Percentiles rank a stretch among this genome's conserved stretches.
These are phyloP conservation scores for Lactarius pseudohatsudake DNA, from an alignment of 768 basidiomycete genomes.

Conservation along the genomic window DNA sequence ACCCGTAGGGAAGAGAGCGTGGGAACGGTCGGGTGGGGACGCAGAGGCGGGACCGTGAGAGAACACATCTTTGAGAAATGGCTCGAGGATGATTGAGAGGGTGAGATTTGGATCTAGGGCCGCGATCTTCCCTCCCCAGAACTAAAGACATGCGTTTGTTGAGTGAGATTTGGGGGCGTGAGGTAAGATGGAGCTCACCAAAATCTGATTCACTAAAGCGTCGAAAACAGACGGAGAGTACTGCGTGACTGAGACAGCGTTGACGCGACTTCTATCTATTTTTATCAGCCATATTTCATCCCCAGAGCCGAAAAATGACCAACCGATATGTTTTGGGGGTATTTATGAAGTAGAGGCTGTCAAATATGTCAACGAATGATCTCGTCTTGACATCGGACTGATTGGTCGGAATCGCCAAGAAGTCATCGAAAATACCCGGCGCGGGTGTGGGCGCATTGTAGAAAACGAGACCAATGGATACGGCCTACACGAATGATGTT, in stretches of 20 bases:
- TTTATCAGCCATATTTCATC: neutral
- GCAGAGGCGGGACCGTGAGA: neutral
- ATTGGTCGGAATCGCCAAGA: constrained; percentile 22
- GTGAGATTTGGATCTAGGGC: neutral
- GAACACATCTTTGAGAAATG: neutral
- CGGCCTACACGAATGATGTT: neutral
- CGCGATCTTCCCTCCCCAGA: neutral
- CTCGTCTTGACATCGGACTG: constrained; percentile 3
- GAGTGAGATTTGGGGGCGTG: neutral
- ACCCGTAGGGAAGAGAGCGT: neutral
- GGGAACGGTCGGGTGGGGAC: neutral
- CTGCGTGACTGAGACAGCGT: neutral
- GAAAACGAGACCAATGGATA: too few relatives aligned
- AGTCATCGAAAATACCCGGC: constrained; percentile 25
- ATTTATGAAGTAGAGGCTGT: neutral
- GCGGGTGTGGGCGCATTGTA: too few relatives aligned
- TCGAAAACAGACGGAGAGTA: constrained; percentile 9
- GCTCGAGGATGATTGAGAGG: neutral
- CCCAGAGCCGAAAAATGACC: neutral
- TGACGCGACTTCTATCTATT: neutral
- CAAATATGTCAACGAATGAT: neutral
- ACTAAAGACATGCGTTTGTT: neutral
- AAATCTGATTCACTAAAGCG: neutral
- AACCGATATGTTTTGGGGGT: neutral
- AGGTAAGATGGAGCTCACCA: neutral